Conservation (phyloP, 2,329 filamentous ascomycete species). For the Pyrenophora seminiperda region DNA sequence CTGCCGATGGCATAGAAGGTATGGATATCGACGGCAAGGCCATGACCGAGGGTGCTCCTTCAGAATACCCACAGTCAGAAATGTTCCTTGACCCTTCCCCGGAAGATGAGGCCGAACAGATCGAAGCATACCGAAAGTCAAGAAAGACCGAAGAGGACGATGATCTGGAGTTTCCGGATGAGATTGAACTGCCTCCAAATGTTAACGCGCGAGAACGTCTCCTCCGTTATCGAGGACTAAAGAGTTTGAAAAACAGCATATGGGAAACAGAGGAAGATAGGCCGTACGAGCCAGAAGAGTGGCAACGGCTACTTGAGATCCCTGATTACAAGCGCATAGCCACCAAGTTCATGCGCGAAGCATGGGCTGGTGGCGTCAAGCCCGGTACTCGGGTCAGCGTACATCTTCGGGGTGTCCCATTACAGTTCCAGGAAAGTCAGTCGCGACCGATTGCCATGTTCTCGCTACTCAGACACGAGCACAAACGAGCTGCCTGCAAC, state of each 20-base stretch:
- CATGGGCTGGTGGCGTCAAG: slow-evolving; percentile 83
- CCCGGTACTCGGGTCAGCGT: slow-evolving; percentile 84
- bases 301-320: slow-evolving; percentile 82
- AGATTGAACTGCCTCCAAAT: slow-evolving; percentile 90
- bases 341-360: slow-evolving; percentile 77
- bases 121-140: slow-evolving; percentile 79
- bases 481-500: slow-evolving; percentile 86
- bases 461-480: slow-evolving; percentile 89
- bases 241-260: slow-evolving; percentile 82
- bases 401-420: slow-evolving; percentile 67
- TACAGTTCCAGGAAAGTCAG: slow-evolving; percentile 59
- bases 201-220: slow-evolving; percentile 85
- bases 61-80: slow-evolving; percentile 92
- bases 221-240: slow-evolving; percentile 85
- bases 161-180: slow-evolving; percentile 94
- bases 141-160: slow-evolving; percentile 83
- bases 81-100: slow-evolving; percentile 81
- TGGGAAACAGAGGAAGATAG: slow-evolving; percentile 91
- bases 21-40: slow-evolving; percentile 56
- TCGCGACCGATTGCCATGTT: slow-evolving; percentile 73
- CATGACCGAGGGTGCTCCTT: slow-evolving; percentile 77
- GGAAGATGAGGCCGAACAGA: slow-evolving; percentile 81
- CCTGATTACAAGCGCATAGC: slow-evolving; percentile 87
- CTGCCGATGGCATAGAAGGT: slow-evolving; percentile 83
- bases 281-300: slow-evolving; percentile 86